A percentile compares a stretch with the other conserved stretches of the same genome.
Conservation (phyloP, 2,329 filamentous ascomycete species). For the Cadophora sp. region DNA sequence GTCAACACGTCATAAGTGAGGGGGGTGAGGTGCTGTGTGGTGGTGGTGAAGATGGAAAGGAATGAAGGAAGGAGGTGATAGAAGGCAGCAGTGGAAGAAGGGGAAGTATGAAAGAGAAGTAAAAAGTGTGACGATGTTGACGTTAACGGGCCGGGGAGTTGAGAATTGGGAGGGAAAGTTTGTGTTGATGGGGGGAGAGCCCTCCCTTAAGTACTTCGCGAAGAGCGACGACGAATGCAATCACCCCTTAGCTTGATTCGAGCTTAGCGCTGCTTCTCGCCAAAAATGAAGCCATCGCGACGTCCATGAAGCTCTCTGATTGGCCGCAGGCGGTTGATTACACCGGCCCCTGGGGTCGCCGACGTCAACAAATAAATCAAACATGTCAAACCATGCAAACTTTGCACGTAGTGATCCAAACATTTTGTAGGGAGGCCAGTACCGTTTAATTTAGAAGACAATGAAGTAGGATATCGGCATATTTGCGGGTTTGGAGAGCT, state of each 20-base stretch:
- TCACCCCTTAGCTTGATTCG: background rate
- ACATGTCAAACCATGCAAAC: background rate
- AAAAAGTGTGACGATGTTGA: background rate
- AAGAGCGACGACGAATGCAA: background rate
- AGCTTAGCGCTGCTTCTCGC: background rate
- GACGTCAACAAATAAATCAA: slow-evolving; percentile 4
- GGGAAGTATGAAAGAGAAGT: background rate
- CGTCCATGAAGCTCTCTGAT: background rate
- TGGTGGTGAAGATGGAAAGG: background rate
- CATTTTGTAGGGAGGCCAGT: no score
- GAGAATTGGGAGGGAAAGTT: background rate
- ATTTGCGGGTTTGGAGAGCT: background rate
- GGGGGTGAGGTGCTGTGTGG: background rate
- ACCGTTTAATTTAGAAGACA: no score
- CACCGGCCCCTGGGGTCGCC: background rate
- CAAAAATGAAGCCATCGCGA: background rate
- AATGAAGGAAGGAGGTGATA: background rate
- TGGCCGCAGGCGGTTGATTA: background rate
- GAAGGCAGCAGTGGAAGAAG: background rate
- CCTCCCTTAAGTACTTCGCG: background rate
- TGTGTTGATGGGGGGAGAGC: background rate
- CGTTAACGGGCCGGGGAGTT: background rate
- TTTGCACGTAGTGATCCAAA: background rate
- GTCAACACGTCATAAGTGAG: background rate
- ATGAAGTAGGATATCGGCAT: no score